A percentile compares a stretch with the other conserved stretches of the same genome.
Conservation (phyloP, 2,329 filamentous ascomycete genomes). For the Sclerotinia glacialis region DNA sequence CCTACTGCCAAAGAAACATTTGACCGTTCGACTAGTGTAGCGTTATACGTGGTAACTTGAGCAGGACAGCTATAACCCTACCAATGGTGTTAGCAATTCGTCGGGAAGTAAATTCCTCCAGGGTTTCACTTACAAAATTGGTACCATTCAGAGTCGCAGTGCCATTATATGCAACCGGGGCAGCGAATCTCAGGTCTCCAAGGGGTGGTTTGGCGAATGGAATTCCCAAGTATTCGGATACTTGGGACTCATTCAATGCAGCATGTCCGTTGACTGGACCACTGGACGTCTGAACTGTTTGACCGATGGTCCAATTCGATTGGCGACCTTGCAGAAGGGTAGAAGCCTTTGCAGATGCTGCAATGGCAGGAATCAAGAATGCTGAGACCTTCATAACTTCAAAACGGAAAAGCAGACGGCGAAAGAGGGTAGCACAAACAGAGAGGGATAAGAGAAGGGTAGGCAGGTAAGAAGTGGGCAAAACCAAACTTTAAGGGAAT, state of each 20-base stretch:
- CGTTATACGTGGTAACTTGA: slow-evolving; percentile 8
- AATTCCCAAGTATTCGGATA: slow-evolving; percentile 43
- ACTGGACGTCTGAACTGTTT: slow-evolving; percentile 35
- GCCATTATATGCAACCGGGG: slow-evolving; percentile 26
- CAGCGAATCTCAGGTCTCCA: slow-evolving; percentile 43
- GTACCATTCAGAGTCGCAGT: slow-evolving; percentile 30
- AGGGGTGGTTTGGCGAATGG: slow-evolving; percentile 43
- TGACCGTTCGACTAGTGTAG: neutral
- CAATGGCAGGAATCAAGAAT: slow-evolving; percentile 4
- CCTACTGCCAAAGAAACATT: neutral
- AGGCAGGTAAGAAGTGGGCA: neutral
- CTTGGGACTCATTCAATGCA: slow-evolving; percentile 27
- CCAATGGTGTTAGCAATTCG: slow-evolving; percentile 26
- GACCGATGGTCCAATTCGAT: slow-evolving; percentile 34
- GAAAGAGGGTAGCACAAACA: neutral
- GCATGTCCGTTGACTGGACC: slow-evolving; percentile 35
- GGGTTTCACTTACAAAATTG: slow-evolving; percentile 32
- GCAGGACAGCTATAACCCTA: slow-evolving; percentile 22
- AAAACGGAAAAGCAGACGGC: neutral
- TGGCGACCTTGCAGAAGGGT: slow-evolving; percentile 15
- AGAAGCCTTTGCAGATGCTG: slow-evolving; percentile 12
- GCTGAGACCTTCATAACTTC: slow-evolving; percentile 12
- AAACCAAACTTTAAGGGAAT: neutral
- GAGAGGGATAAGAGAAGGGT: neutral
- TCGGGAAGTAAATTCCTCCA: slow-evolving; percentile 8